Evolutionary conservation across 2,329 filamentous ascomycete genomes (phyloP), one percentile per base, ranked within the genome.

Genomic region (Aspergillus sp.): DNA sequence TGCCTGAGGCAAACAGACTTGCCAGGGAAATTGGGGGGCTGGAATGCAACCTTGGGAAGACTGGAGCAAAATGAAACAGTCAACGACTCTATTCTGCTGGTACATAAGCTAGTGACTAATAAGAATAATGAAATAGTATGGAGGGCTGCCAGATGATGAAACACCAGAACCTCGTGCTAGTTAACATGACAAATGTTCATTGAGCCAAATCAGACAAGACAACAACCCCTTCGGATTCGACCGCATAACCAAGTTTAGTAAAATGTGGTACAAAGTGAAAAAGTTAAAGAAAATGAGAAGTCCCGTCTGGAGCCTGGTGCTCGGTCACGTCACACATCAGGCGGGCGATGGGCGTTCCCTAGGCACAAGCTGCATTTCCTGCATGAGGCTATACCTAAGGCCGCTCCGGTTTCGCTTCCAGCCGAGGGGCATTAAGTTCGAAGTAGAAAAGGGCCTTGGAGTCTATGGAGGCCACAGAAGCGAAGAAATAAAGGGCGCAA

Each of bases 341-440:
- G 58, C 49, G 6, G 56, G 35, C 56, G 49, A 55, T 46, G 37
- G 35, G 48, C 58, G 55, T 56, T 55, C 56, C 39, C 60, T 61
- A 60, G 61, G 64, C 56, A 68, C 64, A 61, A 63, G 67, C 67
- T 64, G 64, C 65, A 74, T 68, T 74, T 58, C 70, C 73, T 69
- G 71, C 66, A 72, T 70, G 69, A 66, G 62, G 66, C 71, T 66
- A 63, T 56, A 63, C 62, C 64, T 58, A 64, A 55, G 58, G 55
- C 46, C 56, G 59, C 55, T 50, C 52, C 39, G 35, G 27, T 49
- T 41, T 40, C 45, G 54, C 37, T 40, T 53, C 47, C 49, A 55
- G 52, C 25, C 25, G 52, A 59, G 31, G 31, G 52, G 41, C 48
- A 65, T 66, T 66, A 66, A 61, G 52, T 41, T 57, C 56, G 48